A percentile compares a stretch with the other conserved stretches of the same genome.
These are phyloP conservation scores for Chalciporus chontae DNA, from an alignment of 768 basidiomycete species.

Conservation along the genomic window DNA sequence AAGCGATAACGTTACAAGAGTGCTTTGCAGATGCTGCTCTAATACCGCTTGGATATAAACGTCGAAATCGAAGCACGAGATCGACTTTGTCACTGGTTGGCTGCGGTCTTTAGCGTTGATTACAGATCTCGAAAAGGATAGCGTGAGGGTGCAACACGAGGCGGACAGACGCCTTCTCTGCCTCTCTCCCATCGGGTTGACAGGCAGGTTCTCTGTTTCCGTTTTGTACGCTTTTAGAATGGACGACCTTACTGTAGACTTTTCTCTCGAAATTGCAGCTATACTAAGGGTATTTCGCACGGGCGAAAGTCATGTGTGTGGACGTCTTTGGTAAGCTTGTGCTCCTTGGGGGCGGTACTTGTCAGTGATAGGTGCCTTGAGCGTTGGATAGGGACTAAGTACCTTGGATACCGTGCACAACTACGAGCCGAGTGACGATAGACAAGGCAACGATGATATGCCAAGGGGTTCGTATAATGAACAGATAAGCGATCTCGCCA, in stretches of 20 bases:
- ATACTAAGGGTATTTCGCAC: not conserved
- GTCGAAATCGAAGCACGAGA: slow-evolving; percentile 8
- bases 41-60: slow-evolving; percentile 1
- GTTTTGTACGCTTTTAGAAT: not conserved
- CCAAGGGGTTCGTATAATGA: no score
- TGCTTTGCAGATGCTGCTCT: no score
- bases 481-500: not conserved
- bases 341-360: not conserved
- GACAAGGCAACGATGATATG: no score
- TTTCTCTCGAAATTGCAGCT: not conserved
- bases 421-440: no score
- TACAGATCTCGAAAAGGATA: slow-evolving; percentile 9
- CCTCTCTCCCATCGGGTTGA: not conserved
- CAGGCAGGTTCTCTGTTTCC: not conserved
- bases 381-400: not conserved
- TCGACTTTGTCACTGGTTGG: slow-evolving; percentile 20
- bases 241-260: not conserved
- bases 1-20: no score
- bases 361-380: not conserved
- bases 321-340: not conserved
- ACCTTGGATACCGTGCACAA: no score
- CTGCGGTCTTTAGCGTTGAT: slow-evolving; percentile 22
- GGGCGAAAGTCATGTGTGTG: not conserved
- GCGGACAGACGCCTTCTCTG: slow-evolving; percentile 7
- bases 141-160: slow-evolving; percentile 14